A percentile compares a stretch with the other conserved stretches of the same genome.
Conservation (phyloP, 2,329 filamentous ascomycete species). For the Bimuria novae-zelandiae region DNA sequence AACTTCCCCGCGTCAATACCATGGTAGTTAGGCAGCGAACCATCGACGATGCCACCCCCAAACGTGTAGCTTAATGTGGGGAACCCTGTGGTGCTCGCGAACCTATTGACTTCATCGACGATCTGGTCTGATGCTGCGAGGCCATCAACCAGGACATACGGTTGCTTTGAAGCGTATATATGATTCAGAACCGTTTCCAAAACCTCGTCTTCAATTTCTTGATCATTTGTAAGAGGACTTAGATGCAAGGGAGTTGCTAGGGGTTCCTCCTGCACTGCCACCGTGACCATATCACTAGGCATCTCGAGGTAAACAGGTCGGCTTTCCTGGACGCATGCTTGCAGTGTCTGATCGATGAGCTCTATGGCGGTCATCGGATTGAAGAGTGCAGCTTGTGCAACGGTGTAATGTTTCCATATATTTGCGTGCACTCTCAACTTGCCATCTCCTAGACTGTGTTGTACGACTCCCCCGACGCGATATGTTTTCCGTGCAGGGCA, state of each 20-base stretch:
- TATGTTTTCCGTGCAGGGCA: slow-evolving; percentile 53
- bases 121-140: slow-evolving; percentile 51
- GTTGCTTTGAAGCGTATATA: slow-evolving; percentile 53
- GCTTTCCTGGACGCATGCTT: slow-evolving; percentile 57
- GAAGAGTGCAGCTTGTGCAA: slow-evolving; percentile 53
- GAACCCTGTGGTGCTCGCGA: slow-evolving; percentile 52
- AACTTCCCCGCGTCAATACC: slow-evolving; percentile 55
- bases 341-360: slow-evolving; percentile 57
- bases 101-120: slow-evolving; percentile 47
- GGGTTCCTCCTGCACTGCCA: slow-evolving; percentile 36
- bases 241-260: slow-evolving; percentile 29
- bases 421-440: slow-evolving; percentile 57
- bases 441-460: slow-evolving; percentile 70
- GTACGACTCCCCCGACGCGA: slow-evolving; percentile 52
- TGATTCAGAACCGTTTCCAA: slow-evolving; percentile 46
- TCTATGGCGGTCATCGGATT: slow-evolving; percentile 52
- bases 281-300: slow-evolving; percentile 57
- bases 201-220: slow-evolving; percentile 27
- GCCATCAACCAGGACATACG: slow-evolving; percentile 59
- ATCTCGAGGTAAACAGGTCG: slow-evolving; percentile 62
- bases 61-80: slow-evolving; percentile 55
- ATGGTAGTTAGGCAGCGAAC: slow-evolving; percentile 53
- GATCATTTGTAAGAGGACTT: slow-evolving; percentile 20
- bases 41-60: slow-evolving; percentile 57
- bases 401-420: slow-evolving; percentile 56